Percentiles rank a stretch among this genome's conserved stretches.
Conservation (phyloP, 805 yeast species). For the Wickerhamomyces bovis region DNA sequence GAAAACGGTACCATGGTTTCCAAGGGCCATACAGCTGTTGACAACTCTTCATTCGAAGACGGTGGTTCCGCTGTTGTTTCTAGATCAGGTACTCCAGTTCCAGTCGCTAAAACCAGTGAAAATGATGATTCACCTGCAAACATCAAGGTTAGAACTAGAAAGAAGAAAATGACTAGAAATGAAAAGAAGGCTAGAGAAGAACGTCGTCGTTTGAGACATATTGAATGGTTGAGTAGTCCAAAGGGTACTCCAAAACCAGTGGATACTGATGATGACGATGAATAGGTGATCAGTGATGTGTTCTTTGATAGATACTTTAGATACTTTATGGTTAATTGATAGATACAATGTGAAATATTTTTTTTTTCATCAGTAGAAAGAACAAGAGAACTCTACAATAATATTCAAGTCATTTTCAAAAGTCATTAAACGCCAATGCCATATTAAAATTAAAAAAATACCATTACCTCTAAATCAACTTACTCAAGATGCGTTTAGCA, state of each 20-base stretch:
- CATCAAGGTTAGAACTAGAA: slow-evolving; percentile 85
- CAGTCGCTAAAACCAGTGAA: slow-evolving; percentile 38
- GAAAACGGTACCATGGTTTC: slow-evolving; percentile 87
- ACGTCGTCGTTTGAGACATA: slow-evolving; percentile 88
- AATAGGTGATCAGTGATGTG: slow-evolving; percentile 12
- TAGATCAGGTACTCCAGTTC: slow-evolving; percentile 41
- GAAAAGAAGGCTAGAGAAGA: slow-evolving; percentile 88
- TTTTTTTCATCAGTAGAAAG: not conserved
- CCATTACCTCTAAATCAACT: not conserved
- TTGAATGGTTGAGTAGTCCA: slow-evolving; percentile 93
- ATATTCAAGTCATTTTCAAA: too few species aligned
- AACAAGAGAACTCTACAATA: not conserved
- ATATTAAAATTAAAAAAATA: not conserved
- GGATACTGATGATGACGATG: slow-evolving; percentile 90
- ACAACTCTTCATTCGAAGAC: slow-evolving; percentile 77
- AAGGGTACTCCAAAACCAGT: slow-evolving; percentile 96
- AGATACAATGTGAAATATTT: not conserved
- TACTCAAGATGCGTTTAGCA: slow-evolving; percentile 25
- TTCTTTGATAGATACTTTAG: not conserved
- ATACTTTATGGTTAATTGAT: not conserved
- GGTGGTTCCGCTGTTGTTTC: slow-evolving; percentile 46
- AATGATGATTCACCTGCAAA: slow-evolving; percentile 93
- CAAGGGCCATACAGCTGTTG: slow-evolving; percentile 73
- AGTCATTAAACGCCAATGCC: not conserved
- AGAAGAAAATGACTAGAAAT: slow-evolving; percentile 97